These are phyloP conservation scores for Suhomyces sp. DNA, from an alignment of 805 yeast genomes.

Conservation along the genomic window DNA sequence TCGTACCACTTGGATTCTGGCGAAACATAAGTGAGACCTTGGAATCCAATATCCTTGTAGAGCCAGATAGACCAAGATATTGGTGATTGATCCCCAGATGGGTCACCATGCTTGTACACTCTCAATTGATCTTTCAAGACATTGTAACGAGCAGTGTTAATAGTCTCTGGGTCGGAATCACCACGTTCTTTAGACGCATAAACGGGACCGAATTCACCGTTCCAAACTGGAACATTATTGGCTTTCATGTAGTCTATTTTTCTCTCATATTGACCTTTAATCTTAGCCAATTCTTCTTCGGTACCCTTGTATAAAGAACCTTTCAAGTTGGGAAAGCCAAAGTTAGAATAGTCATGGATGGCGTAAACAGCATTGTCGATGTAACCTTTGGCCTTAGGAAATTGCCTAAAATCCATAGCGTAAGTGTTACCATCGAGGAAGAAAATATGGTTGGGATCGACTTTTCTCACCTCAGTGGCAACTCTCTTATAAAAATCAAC, in stretches of 20 bases:
- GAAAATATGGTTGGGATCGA: conserved; percentile 50
- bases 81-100: conserved; percentile 46
- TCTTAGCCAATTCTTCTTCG: conserved; percentile 32
- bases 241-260: conserved; percentile 44
- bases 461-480: conserved; percentile 40
- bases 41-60: conserved; percentile 53
- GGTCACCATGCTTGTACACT: conserved; percentile 46
- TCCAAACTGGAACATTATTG: conserved; percentile 50
- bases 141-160: conserved; percentile 40
- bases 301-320: conserved; percentile 35
- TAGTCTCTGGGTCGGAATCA: conserved; percentile 35
- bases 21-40: conserved; percentile 48
- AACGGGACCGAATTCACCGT: conserved; percentile 55
- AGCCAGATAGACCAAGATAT: conserved; percentile 55
- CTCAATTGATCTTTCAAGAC: conserved; percentile 47
- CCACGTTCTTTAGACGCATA: conserved; percentile 45
- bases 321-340: conserved; percentile 44
- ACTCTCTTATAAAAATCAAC: conserved; percentile 37
- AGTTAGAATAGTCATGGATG: conserved; percentile 47
- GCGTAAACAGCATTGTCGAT: conserved; percentile 49
- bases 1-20: conserved; percentile 45
- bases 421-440: conserved; percentile 53
- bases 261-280: conserved; percentile 40
- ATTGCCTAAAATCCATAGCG: conserved; percentile 50
- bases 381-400: conserved; percentile 30